phyloP scores from a whole-genome alignment of 208 protist genomes.

The Wallacemonas sp. region DNA sequence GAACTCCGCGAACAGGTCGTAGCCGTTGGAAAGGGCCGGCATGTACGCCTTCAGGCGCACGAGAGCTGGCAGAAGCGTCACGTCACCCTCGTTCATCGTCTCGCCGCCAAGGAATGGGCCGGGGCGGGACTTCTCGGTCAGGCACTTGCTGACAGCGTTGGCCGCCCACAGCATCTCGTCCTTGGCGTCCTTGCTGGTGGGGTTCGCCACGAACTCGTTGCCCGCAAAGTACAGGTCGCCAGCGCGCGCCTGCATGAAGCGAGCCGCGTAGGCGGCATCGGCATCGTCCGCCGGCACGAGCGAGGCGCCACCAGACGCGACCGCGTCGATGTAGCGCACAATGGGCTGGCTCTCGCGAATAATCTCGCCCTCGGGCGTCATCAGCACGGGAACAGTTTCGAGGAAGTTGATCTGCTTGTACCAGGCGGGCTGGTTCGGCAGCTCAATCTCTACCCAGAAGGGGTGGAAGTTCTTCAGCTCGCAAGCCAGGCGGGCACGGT shows the following conservation, averaged over 20 bases:
- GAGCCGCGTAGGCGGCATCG: slow-evolving; percentile 48
- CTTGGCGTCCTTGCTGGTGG: slow-evolving; percentile 30
- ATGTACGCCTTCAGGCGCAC: slow-evolving; percentile 47
- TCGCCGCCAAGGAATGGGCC: slow-evolving; percentile 71
- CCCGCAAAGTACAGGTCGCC: slow-evolving; percentile 33
- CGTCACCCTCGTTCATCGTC: slow-evolving; percentile 59
- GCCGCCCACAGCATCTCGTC: slow-evolving; percentile 53
- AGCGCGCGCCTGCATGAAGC: slow-evolving; percentile 40
- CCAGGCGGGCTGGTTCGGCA: slow-evolving; percentile 50
- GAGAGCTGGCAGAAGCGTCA: slow-evolving; percentile 60
- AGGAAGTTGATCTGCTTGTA: slow-evolving; percentile 63
- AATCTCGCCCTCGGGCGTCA: slow-evolving; percentile 51
- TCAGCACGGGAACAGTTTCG: slow-evolving; percentile 66
- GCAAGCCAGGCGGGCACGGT: slow-evolving; percentile 58
- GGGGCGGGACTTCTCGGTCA: slow-evolving; percentile 40
- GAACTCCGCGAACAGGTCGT: slow-evolving; percentile 62
- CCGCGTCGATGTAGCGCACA: slow-evolving; percentile 61
- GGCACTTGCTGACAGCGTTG: slow-evolving; percentile 49
- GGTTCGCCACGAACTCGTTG: slow-evolving; percentile 22
- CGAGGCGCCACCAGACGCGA: slow-evolving; percentile 10
- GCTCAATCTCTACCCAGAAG: slow-evolving; percentile 48
- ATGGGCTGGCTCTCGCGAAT: slow-evolving; percentile 71
- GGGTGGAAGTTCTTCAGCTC: slow-evolving; percentile 44
- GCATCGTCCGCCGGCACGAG: slow-evolving; percentile 52
- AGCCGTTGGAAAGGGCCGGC: slow-evolving; percentile 41